These are phyloP conservation scores for Didymella keratinophila DNA, from an alignment of 2,329 filamentous ascomycete species.

Conservation along the genomic window DNA sequence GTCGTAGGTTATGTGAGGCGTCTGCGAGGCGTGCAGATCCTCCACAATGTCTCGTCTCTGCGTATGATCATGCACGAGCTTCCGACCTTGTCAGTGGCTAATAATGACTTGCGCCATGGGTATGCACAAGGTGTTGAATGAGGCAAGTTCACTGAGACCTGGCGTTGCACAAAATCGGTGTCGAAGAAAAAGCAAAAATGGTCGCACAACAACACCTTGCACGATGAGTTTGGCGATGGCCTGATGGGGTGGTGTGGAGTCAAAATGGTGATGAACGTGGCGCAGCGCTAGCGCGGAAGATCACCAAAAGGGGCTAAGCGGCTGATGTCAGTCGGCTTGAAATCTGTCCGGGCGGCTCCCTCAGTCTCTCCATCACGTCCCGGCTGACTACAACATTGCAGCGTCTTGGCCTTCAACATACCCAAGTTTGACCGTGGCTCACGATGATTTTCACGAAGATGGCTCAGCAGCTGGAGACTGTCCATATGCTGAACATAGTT, in stretches of 20 bases:
- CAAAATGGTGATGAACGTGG: neutral
- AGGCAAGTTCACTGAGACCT: slow-evolving; percentile 1
- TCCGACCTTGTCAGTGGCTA: slow-evolving; percentile 1
- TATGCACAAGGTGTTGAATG: slow-evolving; percentile 1
- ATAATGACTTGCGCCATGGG: neutral
- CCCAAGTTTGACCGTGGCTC: slow-evolving; percentile 1
- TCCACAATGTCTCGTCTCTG: slow-evolving; percentile 5
- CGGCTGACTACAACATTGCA: slow-evolving; percentile 1
- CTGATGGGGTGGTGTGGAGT: neutral
- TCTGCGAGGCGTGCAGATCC: slow-evolving; percentile 18
- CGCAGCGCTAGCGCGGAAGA: slow-evolving; percentile 1
- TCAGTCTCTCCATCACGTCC: neutral
- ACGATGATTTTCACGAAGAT: neutral
- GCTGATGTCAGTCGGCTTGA: slow-evolving; percentile 11
- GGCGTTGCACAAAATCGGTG: slow-evolving; percentile 8
- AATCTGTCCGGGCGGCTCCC: slow-evolving; percentile 3
- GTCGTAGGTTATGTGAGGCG: slow-evolving; percentile 12
- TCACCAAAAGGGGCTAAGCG: neutral
- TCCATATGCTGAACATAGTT: slow-evolving; percentile 2
- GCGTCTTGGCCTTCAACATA: slow-evolving; percentile 1
- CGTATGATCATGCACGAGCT: slow-evolving; percentile 1
- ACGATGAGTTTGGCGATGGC: neutral
- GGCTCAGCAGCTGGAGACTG: neutral
- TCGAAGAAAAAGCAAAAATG: slow-evolving; percentile 2
- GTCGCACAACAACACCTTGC: slow-evolving; percentile 3